A percentile compares a stretch with the other conserved stretches of the same genome.
Conservation (phyloP, 2,329 filamentous ascomycete genomes). For the Parasarocladium wereldwijsianum region DNA sequence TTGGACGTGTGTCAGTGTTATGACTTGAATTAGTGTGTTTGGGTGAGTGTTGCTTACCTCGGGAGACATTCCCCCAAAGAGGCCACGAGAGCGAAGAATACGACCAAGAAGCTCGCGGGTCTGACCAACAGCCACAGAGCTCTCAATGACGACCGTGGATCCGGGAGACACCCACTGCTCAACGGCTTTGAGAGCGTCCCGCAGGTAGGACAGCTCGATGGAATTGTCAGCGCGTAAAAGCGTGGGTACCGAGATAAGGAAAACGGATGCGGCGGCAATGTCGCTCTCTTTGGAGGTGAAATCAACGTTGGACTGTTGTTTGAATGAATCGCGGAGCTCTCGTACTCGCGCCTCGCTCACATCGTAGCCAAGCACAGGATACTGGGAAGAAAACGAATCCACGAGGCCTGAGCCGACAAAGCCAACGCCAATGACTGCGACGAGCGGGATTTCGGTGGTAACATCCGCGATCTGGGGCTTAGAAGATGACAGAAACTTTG, state of each 20-base stretch:
- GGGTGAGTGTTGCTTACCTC: constrained; percentile 10
- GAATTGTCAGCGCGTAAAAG: constrained; percentile 22
- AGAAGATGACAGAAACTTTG: no score
- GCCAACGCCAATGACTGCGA: constrained; percentile 26
- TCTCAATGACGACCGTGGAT: constrained; percentile 26
- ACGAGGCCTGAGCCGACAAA: constrained; percentile 27
- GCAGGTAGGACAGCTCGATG: constrained; percentile 22
- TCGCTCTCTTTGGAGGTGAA: constrained; percentile 17
- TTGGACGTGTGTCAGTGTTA: neutral
- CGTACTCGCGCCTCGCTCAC: constrained; percentile 18
- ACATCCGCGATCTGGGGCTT: no score
- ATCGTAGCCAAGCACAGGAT: constrained; percentile 23
- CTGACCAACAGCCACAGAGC: constrained; percentile 29
- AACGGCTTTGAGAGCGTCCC: constrained; percentile 19
- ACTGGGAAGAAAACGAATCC: constrained; percentile 16
- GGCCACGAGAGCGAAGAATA: constrained; percentile 16
- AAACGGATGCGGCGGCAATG: constrained; percentile 22
- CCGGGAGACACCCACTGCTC: constrained; percentile 19
- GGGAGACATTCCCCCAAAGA: constrained; percentile 23
- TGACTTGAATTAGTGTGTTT: neutral
- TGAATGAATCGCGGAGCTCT: constrained; percentile 11
- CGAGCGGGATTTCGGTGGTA: constrained; percentile 14
- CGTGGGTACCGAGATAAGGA: constrained; percentile 29
- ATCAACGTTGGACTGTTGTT: constrained; percentile 10
- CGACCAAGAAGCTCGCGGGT: constrained; percentile 24